Conservation (phyloP, 352 stramenopile genomes). For the Phytophthora cactorum region DNA sequence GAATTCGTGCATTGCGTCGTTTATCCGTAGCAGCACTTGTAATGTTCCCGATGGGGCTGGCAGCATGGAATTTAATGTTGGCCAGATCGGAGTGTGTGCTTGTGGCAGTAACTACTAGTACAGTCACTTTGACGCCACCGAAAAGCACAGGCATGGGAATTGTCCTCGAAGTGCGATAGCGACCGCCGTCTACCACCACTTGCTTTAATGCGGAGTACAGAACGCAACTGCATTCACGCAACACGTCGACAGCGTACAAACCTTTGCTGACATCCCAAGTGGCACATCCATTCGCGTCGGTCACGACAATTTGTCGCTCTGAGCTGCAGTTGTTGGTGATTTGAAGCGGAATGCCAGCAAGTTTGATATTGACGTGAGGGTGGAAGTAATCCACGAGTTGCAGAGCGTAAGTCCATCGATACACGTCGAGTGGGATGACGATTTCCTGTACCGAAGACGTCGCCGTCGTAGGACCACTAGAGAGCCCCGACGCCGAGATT, state of each 20-base stretch:
- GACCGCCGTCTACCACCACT: slow-evolving; percentile 66
- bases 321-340: slow-evolving; percentile 66
- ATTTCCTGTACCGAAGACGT: slow-evolving; percentile 53
- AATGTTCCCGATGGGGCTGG: slow-evolving; percentile 12
- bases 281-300: slow-evolving; percentile 47
- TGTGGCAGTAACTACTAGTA: slow-evolving; percentile 18
- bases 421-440: slow-evolving; percentile 60
- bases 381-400: slow-evolving; percentile 79
- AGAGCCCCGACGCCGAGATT: slow-evolving; percentile 48
- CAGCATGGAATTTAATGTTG: slow-evolving; percentile 23
- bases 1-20: slow-evolving; percentile 7
- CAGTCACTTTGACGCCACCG: slow-evolving; percentile 52
- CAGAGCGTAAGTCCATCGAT: slow-evolving; percentile 64
- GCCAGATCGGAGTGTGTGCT: slow-evolving; percentile 10
- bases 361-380: slow-evolving; percentile 41
- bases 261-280: slow-evolving; percentile 66
- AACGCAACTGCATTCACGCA: slow-evolving; percentile 64
- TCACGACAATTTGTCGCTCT: slow-evolving; percentile 50
- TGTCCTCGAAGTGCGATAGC: slow-evolving; percentile 51
- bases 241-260: slow-evolving; percentile 59
- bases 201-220: slow-evolving; percentile 75
- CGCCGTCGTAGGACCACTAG: slow-evolving; percentile 31
- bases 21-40: slow-evolving; percentile 8
- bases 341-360: slow-evolving; percentile 55
- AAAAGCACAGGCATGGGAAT: slow-evolving; percentile 69